Conservation (phyloP, 495 filamentous ascomycete species). For the Pseudoneurospora amorphoporcata region DNA sequence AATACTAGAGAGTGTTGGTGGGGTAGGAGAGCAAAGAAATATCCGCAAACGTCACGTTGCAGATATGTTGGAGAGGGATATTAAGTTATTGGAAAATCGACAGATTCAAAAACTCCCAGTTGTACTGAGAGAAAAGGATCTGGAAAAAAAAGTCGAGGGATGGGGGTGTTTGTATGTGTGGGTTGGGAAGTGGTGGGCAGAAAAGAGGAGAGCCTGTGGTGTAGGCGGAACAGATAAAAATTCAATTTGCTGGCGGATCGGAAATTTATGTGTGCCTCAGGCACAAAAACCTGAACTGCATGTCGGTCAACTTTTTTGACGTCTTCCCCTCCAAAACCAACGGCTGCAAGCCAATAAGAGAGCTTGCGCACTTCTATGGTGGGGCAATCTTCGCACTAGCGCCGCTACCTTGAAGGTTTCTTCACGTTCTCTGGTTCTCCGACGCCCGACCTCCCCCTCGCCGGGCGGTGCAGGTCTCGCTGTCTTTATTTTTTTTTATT, state of each 20-base stretch:
- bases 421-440: background rate
- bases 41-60: constrained; percentile 29
- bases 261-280: constrained; percentile 21
- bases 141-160: constrained; percentile 12
- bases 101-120: constrained; percentile 31
- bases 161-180: constrained; percentile 21
- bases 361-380: constrained; percentile 4
- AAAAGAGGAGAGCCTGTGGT: constrained; percentile 17
- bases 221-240: constrained; percentile 17
- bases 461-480: background rate
- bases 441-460: background rate
- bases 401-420: constrained; percentile 1
- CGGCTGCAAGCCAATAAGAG: background rate
- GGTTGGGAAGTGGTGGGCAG: constrained; percentile 19
- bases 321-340: constrained; percentile 11
- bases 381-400: constrained; percentile 7
- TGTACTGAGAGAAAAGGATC: constrained; percentile 36
- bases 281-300: constrained; percentile 7
- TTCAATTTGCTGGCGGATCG: constrained; percentile 16
- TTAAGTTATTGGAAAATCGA: constrained; percentile 27
- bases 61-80: constrained; percentile 29
- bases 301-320: background rate
- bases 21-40: constrained; percentile 32
- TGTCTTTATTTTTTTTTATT: background rate
- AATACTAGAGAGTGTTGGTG: constrained; percentile 31